These are phyloP conservation scores for Rutstroemia sp. DNA, from an alignment of 2,329 filamentous ascomycete species.

Conservation along the genomic window DNA sequence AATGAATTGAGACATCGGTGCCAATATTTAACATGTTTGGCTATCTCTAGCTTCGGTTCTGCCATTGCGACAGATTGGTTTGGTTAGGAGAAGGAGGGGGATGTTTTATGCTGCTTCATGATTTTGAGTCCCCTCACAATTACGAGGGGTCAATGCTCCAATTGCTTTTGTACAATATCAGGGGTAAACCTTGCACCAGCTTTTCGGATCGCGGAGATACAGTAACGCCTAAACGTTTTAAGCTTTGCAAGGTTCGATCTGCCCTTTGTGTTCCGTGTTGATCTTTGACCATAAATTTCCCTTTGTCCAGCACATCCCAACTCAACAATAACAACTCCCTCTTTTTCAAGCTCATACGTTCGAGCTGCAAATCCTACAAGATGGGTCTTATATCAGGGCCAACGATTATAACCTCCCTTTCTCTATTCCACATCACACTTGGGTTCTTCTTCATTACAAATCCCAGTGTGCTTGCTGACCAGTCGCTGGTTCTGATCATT, in stretches of 20 bases:
- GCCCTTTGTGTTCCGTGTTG: background rate
- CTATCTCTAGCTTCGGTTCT: constrained; percentile 43
- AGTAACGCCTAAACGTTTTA: constrained; percentile 7
- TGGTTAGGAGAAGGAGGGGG: background rate
- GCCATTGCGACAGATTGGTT: constrained; percentile 14
- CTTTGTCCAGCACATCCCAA: background rate
- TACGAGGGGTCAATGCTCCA: constrained; percentile 1
- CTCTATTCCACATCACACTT: constrained; percentile 76
- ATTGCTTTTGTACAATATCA: background rate
- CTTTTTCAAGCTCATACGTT: background rate
- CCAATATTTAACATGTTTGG: constrained; percentile 84
- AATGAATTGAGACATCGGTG: constrained; percentile 75
- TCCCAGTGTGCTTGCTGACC: constrained; percentile 66
- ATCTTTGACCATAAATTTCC: background rate
- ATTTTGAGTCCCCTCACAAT: background rate
- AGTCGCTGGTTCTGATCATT: constrained; percentile 72
- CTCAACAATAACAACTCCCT: background rate
- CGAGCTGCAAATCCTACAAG: constrained; percentile 16
- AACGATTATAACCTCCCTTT: constrained; percentile 73
- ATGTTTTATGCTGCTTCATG: background rate
- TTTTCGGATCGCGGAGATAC: background rate
- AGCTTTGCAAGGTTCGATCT: constrained; percentile 3
- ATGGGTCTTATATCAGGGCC: constrained; percentile 80
- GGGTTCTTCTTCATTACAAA: constrained; percentile 77
- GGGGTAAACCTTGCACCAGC: background rate